Base-by-base conservation (phyloP, 1,284 basidiomycete species). In the Kalmanozyma brasiliensis region DNA sequence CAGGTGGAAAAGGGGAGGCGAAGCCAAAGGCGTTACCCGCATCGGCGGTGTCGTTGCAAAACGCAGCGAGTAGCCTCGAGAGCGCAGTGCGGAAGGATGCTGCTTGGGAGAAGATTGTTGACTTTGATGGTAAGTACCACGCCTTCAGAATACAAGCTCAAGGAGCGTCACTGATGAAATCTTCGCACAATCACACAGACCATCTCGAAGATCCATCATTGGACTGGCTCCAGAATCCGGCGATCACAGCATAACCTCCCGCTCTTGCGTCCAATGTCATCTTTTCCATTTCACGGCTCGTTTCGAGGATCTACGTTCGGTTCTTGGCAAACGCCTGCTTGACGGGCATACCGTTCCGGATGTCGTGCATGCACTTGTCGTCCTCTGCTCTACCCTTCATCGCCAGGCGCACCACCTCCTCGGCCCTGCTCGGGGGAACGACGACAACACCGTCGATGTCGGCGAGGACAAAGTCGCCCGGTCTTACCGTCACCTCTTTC, bases 361-460 rank as follows among this genome's bases (percentile, higher is more conserved):
- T 89, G 76, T 94, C 94, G 47, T 84, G 83, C 86, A 91, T 86
- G 63, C 92, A 93, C 66, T 84, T 85, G 20, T 85, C 88, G 82
- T 97, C 94, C 8, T 91, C 85, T 48, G 87, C 86, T 61, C 86
- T 85, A 9, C 88, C 89, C 72, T 87, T 86, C 17, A 78, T 73
- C 16, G 90, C 91, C 24, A 88, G 67, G 44, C 87, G 85, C 8
- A 89, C 74, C 2, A 92, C 91, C 64, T 88, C 82, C 16, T 84
- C 84, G 11, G 88, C 85, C 52, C 89, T 72, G 3, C 83, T 84
- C 22, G 82, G 84, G 1, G 92, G 89, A 16, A 96, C 87, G 73
- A 89, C 91, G 1, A 97, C 91, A 0, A 95, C 92, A 0, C 94
- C 94, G 79, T 97, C 92, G 53, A 89, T 86, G 79, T 98, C 94